Conservation (phyloP, 352 stramenopile species). For the Globisporangium uncinulatum region DNA sequence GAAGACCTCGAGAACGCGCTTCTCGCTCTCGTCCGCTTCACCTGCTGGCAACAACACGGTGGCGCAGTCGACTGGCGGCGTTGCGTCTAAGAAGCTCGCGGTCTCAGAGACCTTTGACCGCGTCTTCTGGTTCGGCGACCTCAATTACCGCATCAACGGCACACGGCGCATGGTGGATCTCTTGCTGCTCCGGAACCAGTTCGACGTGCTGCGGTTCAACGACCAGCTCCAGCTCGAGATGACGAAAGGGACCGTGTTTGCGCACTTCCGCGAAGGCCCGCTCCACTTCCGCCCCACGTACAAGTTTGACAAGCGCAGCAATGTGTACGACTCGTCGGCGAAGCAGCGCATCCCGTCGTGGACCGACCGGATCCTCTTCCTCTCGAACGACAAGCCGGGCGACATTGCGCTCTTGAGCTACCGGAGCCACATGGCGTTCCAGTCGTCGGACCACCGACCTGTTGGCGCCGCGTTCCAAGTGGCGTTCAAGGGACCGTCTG, state of each 20-base stretch:
- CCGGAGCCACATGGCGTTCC: constrained; percentile 57
- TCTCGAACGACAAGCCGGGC: constrained; percentile 42
- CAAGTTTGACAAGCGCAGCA: constrained; percentile 93
- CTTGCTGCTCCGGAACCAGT: constrained; percentile 59
- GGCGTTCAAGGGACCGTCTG: constrained; percentile 18
- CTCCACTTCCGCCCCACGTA: constrained; percentile 93
- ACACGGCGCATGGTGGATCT: constrained; percentile 86
- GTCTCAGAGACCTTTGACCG: constrained; percentile 77
- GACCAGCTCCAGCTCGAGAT: constrained; percentile 91
- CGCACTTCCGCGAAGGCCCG: constrained; percentile 85
- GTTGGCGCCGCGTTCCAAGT: constrained; percentile 67
- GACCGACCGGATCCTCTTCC: constrained; percentile 93
- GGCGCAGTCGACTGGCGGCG: no score
- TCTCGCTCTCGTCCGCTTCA: constrained; percentile 19
- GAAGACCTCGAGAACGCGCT: constrained; percentile 20
- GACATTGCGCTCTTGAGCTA: constrained; percentile 64
- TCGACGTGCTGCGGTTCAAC: constrained; percentile 79
- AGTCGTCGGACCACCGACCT: constrained; percentile 68
- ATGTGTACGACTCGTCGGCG: constrained; percentile 91
- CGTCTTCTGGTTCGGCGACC: constrained; percentile 92
- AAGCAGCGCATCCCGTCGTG: constrained; percentile 95
- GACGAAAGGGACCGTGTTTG: constrained; percentile 76
- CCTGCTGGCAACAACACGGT: not conserved
- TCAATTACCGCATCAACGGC: constrained; percentile 93
- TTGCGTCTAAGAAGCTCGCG: constrained; percentile 12